phyloP scores from a whole-genome alignment of 2,329 filamentous ascomycete species.

The Nemania bipapillata region DNA sequence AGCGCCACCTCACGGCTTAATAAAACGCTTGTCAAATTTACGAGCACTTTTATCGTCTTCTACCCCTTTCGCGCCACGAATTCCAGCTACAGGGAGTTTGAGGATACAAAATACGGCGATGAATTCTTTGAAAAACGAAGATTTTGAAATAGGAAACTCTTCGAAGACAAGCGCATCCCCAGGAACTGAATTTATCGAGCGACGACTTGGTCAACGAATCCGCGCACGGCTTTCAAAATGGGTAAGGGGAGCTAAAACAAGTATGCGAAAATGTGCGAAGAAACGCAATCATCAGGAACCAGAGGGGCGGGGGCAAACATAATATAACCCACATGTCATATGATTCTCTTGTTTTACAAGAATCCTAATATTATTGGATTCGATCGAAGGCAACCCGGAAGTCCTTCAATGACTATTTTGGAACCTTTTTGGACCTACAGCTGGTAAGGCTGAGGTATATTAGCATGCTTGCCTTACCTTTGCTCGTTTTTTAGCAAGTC shows the following conservation, averaged over 20 bases:
- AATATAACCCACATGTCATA: slow-evolving; percentile 27
- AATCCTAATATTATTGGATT: slow-evolving; percentile 47
- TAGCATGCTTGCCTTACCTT: slow-evolving; percentile 39
- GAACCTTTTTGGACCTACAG: slow-evolving; percentile 43
- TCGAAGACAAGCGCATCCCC: slow-evolving; percentile 23
- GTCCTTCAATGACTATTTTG: slow-evolving; percentile 44
- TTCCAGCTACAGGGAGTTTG: slow-evolving; percentile 8
- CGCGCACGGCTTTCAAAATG: slow-evolving; percentile 46
- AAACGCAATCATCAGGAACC: slow-evolving; percentile 23
- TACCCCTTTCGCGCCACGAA: slow-evolving; percentile 2
- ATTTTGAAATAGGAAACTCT: slow-evolving; percentile 29
- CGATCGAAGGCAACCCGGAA: slow-evolving; percentile 38
- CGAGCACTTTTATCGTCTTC: slow-evolving; percentile 40
- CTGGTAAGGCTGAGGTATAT: slow-evolving; percentile 36
- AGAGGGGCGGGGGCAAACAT: slow-evolving; percentile 24
- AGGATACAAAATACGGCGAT: slow-evolving; percentile 17
- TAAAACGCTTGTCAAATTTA: slow-evolving; percentile 46
- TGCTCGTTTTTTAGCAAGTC: slow-evolving; percentile 42
- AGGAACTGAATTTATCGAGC: slow-evolving; percentile 20
- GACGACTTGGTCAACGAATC: slow-evolving; percentile 43
- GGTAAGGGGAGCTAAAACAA: slow-evolving; percentile 45
- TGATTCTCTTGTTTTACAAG: slow-evolving; percentile 31
- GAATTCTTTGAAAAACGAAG: slow-evolving; percentile 28
- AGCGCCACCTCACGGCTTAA: slow-evolving; percentile 40
- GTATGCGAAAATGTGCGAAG: slow-evolving; percentile 40